Base-by-base conservation (phyloP, 345 rosid species). In the Salix suchowensis region DNA sequence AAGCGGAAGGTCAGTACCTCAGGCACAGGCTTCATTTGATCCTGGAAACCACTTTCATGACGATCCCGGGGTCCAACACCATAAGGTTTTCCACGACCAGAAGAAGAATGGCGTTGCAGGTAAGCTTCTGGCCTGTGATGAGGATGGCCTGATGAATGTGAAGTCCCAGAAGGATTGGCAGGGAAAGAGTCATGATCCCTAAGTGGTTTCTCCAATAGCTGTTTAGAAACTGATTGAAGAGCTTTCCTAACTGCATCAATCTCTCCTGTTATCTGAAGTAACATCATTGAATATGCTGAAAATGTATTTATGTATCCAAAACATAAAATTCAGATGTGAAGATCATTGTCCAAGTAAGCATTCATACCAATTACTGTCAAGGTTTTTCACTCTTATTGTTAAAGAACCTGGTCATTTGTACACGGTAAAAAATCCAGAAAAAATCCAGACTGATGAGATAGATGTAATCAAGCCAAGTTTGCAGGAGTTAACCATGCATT, bases 241-340 rank as follows among this genome's bases (percentile, higher is more conserved):
- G 91, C 97, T 84, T 84, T 92, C 79, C 84, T 82, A 73, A 89
- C 89, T n/a, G 89, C 85, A 79, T 83, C 88, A 72, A 85, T 50
- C 72, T 88, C 89, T 73, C 97, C 97, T 4, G 82, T 64, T 75
- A 92, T 86, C 97, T 92, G 83, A 72, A 85, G 40, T 67, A 84
- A 50, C 44, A 69, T 12, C 40, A 64, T 44, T 19, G 40, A 64
- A 62, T 39, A 70, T 24, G 32, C 12, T 28, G 11, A 18, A 6
- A 30, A 66, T 50, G 19, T 37, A 30, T 44, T 58, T 6, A 34
- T n/a, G 64, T 19, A 48, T 65, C 26, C 65, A 75, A 39, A 28
- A n/a, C 24, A 48, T 26, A 21, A 48, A 32, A 66, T 32, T 18
- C 65, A 66, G 24, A 66, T 36, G 54, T 34, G 19, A 16, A 66